A percentile compares a stretch with the other conserved stretches of the same genome.
Evolutionary conservation across 768 basidiomycete species (phyloP).

Genomic region (Rhodotorula kratochvilovae): DNA sequence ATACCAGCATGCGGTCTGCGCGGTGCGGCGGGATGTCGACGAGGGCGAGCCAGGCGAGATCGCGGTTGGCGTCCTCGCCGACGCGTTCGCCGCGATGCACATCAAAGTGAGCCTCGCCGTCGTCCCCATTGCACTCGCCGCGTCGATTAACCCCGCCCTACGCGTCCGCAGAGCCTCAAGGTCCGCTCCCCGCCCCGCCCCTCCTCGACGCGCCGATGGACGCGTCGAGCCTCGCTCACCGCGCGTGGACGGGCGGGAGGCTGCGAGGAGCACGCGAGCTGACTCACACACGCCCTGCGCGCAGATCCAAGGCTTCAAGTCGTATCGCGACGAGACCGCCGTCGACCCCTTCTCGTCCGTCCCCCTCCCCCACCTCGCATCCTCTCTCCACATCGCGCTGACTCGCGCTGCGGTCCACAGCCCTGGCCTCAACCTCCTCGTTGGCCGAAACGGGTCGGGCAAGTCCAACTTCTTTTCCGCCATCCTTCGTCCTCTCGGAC

Average conservation of each 20-base stretch:
- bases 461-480: conserved; percentile 99
- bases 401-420: conserved; percentile 32
- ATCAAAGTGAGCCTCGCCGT: not conserved
- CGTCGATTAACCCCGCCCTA: not conserved
- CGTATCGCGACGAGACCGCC: conserved; percentile 57
- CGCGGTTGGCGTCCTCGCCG: too few species aligned
- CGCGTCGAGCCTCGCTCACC: not conserved
- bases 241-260: not conserved
- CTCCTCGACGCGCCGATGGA: not conserved
- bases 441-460: conserved; percentile 93
- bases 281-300: not conserved
- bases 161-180: conserved; percentile 22
- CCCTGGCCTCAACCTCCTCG: conserved; percentile 89
- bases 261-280: not conserved
- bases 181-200: not conserved
- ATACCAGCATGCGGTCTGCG: too few species aligned
- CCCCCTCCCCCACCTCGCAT: not conserved
- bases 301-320: conserved; percentile 91
- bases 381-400: not conserved
- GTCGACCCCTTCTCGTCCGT: conserved; percentile 78
- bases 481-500: conserved; percentile 92
- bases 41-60: too few species aligned
- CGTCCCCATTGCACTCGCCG: too few species aligned
- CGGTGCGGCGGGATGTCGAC: too few species aligned
- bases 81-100: not conserved